Evolutionary conservation across 345 rosid species (phyloP).

Genomic region (Ceriops tagal): DNA sequence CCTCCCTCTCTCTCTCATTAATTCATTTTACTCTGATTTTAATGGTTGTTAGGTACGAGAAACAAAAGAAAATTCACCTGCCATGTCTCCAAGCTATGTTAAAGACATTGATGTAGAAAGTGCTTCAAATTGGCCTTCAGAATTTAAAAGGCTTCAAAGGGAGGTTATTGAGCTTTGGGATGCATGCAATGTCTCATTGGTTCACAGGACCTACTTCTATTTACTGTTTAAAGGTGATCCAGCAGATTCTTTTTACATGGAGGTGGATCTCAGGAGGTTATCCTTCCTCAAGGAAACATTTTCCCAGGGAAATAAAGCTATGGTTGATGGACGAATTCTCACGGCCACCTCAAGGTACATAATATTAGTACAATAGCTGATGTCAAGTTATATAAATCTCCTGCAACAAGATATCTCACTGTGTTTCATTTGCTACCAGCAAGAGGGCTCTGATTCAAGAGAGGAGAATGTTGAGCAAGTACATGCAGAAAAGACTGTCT

Average conservation of each 20-base stretch:
- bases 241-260: constrained; percentile 76
- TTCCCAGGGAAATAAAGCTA: constrained; percentile 38
- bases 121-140: constrained; percentile 46
- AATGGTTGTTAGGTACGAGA: constrained; percentile 46
- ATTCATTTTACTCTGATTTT: constrained; percentile 1
- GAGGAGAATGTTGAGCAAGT: constrained; percentile 58
- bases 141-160: constrained; percentile 61
- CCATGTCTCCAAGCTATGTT: constrained; percentile 37
- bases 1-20: background rate
- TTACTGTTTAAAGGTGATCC: constrained; percentile 77
- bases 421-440: constrained; percentile 32
- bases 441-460: constrained; percentile 53
- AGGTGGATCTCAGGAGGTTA: constrained; percentile 77
- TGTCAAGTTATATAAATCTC: background rate
- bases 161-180: constrained; percentile 87
- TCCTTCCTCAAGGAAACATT: constrained; percentile 58
- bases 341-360: constrained; percentile 54
- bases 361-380: no score
- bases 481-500: constrained; percentile 53
- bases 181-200: constrained; percentile 65
- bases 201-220: constrained; percentile 89
- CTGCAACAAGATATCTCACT: background rate
- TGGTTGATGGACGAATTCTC: constrained; percentile 46
- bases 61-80: constrained; percentile 27
- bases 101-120: constrained; percentile 48